Evolutionary conservation across 225 moss, liverwort and hornwort genomes (phyloP).

Genomic region (Takakia lepidozioides): DNA sequence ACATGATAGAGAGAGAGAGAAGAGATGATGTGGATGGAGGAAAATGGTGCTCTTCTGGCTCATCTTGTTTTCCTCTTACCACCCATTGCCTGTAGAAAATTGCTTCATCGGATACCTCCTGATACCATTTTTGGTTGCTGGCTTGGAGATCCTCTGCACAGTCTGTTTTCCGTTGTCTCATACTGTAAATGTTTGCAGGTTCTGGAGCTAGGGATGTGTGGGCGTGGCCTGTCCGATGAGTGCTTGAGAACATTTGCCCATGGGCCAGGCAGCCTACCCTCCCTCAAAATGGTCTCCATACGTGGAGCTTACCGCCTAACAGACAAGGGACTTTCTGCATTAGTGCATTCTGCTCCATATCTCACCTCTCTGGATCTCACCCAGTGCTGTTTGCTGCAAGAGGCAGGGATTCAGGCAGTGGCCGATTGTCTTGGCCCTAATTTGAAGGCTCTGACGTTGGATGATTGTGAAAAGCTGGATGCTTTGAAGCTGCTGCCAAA

Average conservation of each 20-base stretch:
- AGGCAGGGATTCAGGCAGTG: slow-evolving; percentile 19
- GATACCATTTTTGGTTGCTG: too few species aligned
- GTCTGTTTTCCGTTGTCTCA: neutral
- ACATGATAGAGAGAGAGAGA: too few species aligned
- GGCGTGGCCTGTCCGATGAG: slow-evolving; percentile 34
- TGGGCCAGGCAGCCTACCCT: slow-evolving; percentile 11
- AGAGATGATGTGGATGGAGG: too few species aligned
- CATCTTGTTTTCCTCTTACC: too few species aligned
- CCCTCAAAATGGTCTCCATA: slow-evolving; percentile 20
- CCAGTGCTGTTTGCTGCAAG: slow-evolving; percentile 30
- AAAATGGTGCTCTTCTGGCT: too few species aligned
- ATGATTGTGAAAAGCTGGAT: slow-evolving; percentile 30
- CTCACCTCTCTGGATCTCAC: slow-evolving; percentile 24
- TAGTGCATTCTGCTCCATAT: slow-evolving; percentile 16
- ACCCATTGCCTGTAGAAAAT: too few species aligned
- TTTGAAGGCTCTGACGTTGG: slow-evolving; percentile 20
- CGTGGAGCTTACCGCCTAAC: slow-evolving; percentile 43
- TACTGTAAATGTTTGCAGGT: slow-evolving; percentile 14
- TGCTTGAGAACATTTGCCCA: slow-evolving; percentile 15
- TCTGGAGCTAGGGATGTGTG: slow-evolving; percentile 44
- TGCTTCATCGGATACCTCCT: too few species aligned
- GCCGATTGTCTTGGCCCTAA: slow-evolving; percentile 19
- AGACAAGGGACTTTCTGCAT: slow-evolving; percentile 24
- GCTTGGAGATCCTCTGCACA: too few species aligned
- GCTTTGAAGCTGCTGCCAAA: slow-evolving; percentile 24